Evolutionary conservation across 495 filamentous ascomycete genomes (phyloP).

Genomic region (Tuber calosporum): DNA sequence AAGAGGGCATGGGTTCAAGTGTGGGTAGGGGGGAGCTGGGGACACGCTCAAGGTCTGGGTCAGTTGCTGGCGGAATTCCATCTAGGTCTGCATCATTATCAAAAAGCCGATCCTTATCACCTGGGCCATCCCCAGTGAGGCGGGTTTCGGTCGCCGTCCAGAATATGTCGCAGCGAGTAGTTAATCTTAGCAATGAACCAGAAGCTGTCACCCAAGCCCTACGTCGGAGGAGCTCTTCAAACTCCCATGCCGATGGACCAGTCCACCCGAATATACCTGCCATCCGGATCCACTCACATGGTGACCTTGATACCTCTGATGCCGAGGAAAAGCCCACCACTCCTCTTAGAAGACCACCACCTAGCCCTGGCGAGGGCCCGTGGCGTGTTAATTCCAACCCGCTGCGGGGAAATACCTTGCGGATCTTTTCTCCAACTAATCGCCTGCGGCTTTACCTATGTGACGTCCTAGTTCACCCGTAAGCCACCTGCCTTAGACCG

Average conservation of each 20-base stretch:
- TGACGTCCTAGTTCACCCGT: conserved; percentile 79
- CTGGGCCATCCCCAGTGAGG: conserved; percentile 60
- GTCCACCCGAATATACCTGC: conserved; percentile 51
- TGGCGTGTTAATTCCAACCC: conserved; percentile 62
- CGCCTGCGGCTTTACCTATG: conserved; percentile 66
- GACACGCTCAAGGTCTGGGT: conserved; percentile 45
- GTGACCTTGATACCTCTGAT: conserved; percentile 49
- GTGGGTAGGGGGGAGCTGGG: conserved; percentile 47
- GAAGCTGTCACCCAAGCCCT: conserved; percentile 69
- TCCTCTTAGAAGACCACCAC: conserved; percentile 39
- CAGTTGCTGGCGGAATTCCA: conserved; percentile 47
- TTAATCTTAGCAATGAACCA: conserved; percentile 83
- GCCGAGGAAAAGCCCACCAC: conserved; percentile 48
- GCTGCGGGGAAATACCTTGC: conserved; percentile 76
- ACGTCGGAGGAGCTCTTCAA: conserved; percentile 56
- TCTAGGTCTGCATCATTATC: conserved; percentile 61
- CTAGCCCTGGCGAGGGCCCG: conserved; percentile 36
- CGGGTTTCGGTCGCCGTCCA: conserved; percentile 81
- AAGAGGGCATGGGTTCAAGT: conserved; percentile 47
- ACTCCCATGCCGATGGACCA: conserved; percentile 38
- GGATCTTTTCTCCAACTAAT: conserved; percentile 73
- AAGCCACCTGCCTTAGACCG: conserved; percentile 16
- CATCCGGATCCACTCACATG: conserved; percentile 51
- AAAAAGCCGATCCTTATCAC: conserved; percentile 47
- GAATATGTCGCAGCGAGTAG: conserved; percentile 94